Conservation (phyloP, 371 early-diverging fungal genomes). For the Blakeslea trispora region DNA sequence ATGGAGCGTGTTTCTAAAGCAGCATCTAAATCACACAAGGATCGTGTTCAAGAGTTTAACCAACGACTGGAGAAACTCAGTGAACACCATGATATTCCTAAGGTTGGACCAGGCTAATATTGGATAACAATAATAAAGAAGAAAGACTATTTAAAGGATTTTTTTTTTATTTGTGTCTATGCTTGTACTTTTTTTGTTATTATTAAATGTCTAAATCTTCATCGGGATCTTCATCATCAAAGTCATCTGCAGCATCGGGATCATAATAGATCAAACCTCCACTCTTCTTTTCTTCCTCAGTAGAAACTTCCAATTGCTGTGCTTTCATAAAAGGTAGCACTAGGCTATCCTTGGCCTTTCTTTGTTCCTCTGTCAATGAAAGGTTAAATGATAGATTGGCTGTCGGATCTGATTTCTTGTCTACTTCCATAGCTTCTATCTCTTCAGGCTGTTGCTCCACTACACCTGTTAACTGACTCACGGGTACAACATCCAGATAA, state of each 20-base stretch:
- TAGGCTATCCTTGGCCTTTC: conserved; percentile 70
- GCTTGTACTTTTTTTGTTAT: too few species aligned
- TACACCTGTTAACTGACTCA: conserved; percentile 21
- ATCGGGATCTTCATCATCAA: conserved; percentile 82
- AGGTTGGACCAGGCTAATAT: conserved; percentile 66
- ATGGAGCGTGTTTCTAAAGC: conserved; percentile 61
- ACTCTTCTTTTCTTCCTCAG: conserved; percentile 20
- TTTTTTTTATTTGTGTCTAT: too few species aligned
- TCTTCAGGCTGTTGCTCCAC: conserved; percentile 7
- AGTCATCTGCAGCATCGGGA: conserved; percentile 76
- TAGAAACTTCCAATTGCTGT: conserved; percentile 49
- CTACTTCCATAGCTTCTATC: conserved; percentile 15
- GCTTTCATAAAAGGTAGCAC: conserved; percentile 82
- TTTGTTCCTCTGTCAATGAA: conserved; percentile 81
- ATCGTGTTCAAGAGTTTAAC: conserved; percentile 65
- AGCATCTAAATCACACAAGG: conserved; percentile 66
- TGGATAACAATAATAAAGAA: background rate
- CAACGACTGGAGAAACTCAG: conserved; percentile 64
- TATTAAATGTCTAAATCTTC: conserved; percentile 76
- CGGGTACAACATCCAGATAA: conserved; percentile 25
- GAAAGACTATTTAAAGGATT: too few species aligned
- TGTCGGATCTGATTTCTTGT: conserved; percentile 31
- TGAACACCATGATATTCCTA: conserved; percentile 75
- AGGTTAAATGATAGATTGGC: conserved; percentile 84
- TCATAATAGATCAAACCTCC: conserved; percentile 61